Percentiles rank a stretch among this genome's conserved stretches.
Conservation (phyloP, 2,329 filamentous ascomycete genomes). For the Colletotrichum somersetense region DNA sequence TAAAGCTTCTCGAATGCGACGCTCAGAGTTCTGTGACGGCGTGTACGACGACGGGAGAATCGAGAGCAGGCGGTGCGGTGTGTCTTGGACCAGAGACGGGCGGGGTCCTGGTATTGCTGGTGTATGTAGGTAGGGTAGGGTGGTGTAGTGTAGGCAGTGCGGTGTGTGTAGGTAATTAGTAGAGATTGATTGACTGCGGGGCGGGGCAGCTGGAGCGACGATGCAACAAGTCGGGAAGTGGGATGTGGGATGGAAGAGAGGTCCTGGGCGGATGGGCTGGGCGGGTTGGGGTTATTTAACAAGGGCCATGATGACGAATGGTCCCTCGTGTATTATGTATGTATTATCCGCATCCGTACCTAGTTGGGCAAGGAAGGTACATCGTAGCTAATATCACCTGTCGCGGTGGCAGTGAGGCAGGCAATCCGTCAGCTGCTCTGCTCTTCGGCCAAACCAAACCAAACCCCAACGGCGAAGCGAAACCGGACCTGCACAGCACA, state of each 20-base stretch:
- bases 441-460: not conserved
- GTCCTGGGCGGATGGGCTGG: conserved; percentile 1
- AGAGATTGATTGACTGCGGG: conserved; percentile 15
- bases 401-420: conserved; percentile 4
- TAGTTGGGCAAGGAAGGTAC: too few species aligned
- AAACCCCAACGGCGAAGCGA: not conserved
- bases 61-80: not conserved
- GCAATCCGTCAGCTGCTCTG: conserved; percentile 14
- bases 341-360: too few species aligned
- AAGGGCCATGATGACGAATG: not conserved
- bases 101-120: conserved; percentile 17
- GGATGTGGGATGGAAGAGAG: not conserved
- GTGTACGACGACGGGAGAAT: conserved; percentile 16
- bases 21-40: conserved; percentile 2
- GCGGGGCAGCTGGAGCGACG: not conserved
- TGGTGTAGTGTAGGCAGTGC: not conserved
- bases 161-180: not conserved
- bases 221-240: too few species aligned
- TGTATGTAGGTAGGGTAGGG: not conserved
- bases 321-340: not conserved
- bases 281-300: conserved; percentile 18
- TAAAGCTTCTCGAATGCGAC: conserved; percentile 24
- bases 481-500: not conserved
- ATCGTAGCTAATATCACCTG: too few species aligned
- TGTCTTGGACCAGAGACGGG: conserved; percentile 31